Evolutionary conservation across 1,284 basidiomycete genomes (phyloP).

Genomic region (Neonothopanus nambi): DNA sequence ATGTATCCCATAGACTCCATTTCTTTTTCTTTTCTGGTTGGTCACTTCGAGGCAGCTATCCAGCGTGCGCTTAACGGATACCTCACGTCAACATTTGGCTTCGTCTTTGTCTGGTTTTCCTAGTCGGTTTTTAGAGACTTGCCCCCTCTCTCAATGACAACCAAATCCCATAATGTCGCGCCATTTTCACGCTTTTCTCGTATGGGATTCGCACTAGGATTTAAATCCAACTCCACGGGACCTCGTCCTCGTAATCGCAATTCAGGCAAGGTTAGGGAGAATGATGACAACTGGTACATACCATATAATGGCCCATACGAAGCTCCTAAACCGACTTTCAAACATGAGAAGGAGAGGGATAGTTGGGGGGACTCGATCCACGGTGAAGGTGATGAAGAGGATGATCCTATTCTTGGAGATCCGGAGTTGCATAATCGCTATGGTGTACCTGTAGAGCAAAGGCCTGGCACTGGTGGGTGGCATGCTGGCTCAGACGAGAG

Average conservation of each 20-base stretch:
- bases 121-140: too few relatives aligned
- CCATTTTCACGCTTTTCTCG: slow-evolving; percentile 38
- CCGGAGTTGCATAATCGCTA: slow-evolving; percentile 29
- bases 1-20: too few relatives aligned
- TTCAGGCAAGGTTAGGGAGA: slow-evolving; percentile 18
- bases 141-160: slow-evolving; percentile 18
- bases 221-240: slow-evolving; percentile 23
- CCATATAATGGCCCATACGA: slow-evolving; percentile 63
- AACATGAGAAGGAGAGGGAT: slow-evolving; percentile 37
- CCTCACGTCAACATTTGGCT: too few relatives aligned
- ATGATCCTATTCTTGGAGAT: slow-evolving; percentile 29
- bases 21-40: too few relatives aligned
- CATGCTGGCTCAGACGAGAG: slow-evolving; percentile 14
- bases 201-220: slow-evolving; percentile 19
- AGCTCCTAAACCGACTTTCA: slow-evolving; percentile 34
- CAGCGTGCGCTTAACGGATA: too few relatives aligned
- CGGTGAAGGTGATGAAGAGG: slow-evolving; percentile 34
- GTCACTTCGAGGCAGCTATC: too few relatives aligned
- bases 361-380: slow-evolving; percentile 51
- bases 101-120: too few relatives aligned
- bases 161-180: slow-evolving; percentile 26
- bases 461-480: background rate
- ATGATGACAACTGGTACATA: slow-evolving; percentile 59
- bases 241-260: slow-evolving; percentile 20
- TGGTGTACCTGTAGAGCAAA: slow-evolving; percentile 17